Evolutionary conservation across 768 basidiomycete genomes (phyloP), one percentile per base, ranked within the genome.

Genomic region (Suillus subluteus): DNA sequence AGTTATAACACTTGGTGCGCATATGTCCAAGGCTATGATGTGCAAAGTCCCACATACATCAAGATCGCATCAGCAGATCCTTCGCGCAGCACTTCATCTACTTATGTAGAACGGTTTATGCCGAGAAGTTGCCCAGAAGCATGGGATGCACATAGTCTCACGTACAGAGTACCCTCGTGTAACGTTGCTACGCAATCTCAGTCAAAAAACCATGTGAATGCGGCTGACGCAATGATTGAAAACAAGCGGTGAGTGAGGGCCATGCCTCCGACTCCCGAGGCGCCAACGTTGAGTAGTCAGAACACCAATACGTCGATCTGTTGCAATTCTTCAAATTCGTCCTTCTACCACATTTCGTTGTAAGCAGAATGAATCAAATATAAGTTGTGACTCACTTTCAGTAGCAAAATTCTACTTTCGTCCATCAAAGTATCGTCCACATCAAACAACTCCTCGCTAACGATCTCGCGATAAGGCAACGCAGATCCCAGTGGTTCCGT

Each of bases 401-500:
- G 15, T 26, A 52, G 50, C 15, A 55, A 16, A 55, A 55, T 55
- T 18, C 54, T 55, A 32, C 54, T 55, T 55, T 55, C 54, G 18
- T 32, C 54, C 18, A 55, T 55, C 9, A 55, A 55, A 32, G 30
- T 18, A 32, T 32, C 4, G 4, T 55, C 30, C 18, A 30, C 16
- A 32, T 55, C 16, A 55, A 55, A 55, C 54, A 55, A 32, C 18
- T 32, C 54, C 54, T 32, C 30, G 30, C 30, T 55, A 21, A 55
- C 18, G 30, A 55, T 32, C 54, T 55, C 30, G 18, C 54, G 54
- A 55, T 55, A 55, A 32, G 30, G 4, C 9, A 55, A 18, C 9
- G 54, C 54, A 55, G 30, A 32, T 32, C 54, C 54, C 21, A 55
- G 54, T 9, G 54, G 54, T 55, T 55, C 54, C 54, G 9, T 32